Percentiles rank a stretch among this genome's conserved stretches.
phyloP scores from a whole-genome alignment of 768 basidiomycete genomes.

The Tephrocybe sp. region DNA sequence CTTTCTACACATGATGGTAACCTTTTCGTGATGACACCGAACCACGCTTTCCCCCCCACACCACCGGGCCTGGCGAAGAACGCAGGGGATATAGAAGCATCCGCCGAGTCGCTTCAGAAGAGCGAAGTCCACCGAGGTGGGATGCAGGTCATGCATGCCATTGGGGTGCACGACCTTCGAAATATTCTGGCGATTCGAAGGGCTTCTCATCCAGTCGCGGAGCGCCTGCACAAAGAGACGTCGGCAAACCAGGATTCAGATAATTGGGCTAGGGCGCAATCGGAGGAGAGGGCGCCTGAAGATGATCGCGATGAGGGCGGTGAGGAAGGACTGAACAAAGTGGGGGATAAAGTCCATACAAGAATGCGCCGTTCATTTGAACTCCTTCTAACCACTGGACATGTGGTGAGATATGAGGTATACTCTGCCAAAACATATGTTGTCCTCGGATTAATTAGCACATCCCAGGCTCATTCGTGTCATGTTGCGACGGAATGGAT shows the following conservation, averaged over 20 bases:
- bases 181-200: conserved; percentile 63
- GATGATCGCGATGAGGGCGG: conserved; percentile 71
- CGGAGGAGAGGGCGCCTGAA: conserved; percentile 37
- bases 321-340: conserved; percentile 45
- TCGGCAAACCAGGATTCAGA: conserved; percentile 29
- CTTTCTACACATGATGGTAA: conserved; percentile 70
- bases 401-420: conserved; percentile 78
- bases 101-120: conserved; percentile 39
- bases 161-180: conserved; percentile 73
- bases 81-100: conserved; percentile 24
- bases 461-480: conserved; percentile 57
- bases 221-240: conserved; percentile 33
- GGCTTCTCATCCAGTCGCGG: conserved; percentile 48
- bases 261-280: conserved; percentile 30
- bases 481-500: conserved; percentile 83
- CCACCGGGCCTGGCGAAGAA: conserved; percentile 53
- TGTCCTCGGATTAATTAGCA: not conserved
- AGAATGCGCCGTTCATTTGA: conserved; percentile 75
- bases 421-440: conserved; percentile 15
- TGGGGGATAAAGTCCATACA: conserved; percentile 41
- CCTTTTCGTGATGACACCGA: conserved; percentile 56
- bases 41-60: conserved; percentile 61
- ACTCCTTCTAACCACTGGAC: conserved; percentile 65
- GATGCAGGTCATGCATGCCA: conserved; percentile 59
- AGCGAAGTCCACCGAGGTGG: conserved; percentile 61